Percentiles rank a stretch among this genome's conserved stretches.
phyloP scores from a whole-genome alignment of 192 early-diverging fungal species.

The Rhizoclosmatium sp. region DNA sequence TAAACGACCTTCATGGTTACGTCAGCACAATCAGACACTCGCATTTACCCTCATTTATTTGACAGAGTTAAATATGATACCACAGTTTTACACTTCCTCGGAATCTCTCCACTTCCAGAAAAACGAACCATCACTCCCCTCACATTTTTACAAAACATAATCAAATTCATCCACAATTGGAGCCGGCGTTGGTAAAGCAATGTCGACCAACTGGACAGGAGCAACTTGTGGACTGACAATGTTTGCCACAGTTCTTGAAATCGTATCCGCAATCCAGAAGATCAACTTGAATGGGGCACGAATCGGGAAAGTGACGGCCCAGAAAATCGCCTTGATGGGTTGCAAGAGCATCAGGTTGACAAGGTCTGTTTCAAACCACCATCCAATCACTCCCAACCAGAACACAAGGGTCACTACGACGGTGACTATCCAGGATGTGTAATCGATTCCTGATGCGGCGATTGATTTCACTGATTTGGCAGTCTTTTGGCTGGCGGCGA shows the following conservation, averaged over 20 bases:
- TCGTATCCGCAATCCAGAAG: neutral
- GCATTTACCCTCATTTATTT: too few relatives aligned
- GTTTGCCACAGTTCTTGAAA: neutral
- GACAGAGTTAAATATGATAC: too few relatives aligned
- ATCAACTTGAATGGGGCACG: neutral
- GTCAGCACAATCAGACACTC: too few relatives aligned
- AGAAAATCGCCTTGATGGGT: neutral
- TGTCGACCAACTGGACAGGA: too few relatives aligned
- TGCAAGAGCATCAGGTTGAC: neutral
- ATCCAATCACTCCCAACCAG: conserved; percentile 5
- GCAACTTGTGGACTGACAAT: too few relatives aligned
- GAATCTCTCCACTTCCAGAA: too few relatives aligned
- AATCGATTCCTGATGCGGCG: conserved; percentile 4
- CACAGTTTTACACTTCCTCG: too few relatives aligned
- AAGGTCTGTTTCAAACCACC: conserved; percentile 3
- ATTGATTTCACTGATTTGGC: neutral
- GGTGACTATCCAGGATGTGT: neutral
- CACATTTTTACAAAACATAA: too few relatives aligned
- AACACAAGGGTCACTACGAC: neutral
- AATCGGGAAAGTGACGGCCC: neutral
- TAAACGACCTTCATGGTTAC: too few relatives aligned
- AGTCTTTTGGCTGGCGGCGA: neutral
- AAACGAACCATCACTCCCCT: too few relatives aligned
- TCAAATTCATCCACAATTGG: too few relatives aligned
- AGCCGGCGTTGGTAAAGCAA: too few relatives aligned